These are phyloP conservation scores for Lagenidium giganteum DNA, from an alignment of 352 stramenopile species.

Conservation along the genomic window DNA sequence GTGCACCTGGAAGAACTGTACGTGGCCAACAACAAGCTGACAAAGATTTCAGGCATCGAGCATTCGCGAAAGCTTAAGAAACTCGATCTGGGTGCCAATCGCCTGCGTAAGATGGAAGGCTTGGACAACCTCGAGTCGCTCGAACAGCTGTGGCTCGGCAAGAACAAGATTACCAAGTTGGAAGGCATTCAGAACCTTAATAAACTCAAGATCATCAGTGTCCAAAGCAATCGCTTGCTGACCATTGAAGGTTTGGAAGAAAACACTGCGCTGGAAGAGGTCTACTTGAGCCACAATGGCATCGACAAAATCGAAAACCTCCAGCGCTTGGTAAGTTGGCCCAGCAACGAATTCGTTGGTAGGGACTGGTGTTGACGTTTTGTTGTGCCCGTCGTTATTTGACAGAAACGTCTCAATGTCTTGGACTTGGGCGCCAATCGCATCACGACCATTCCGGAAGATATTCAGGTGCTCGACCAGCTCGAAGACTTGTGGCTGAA, in stretches of 20 bases:
- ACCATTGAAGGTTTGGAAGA: slow-evolving; percentile 87
- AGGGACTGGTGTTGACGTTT: too few species aligned
- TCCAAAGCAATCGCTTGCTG: slow-evolving; percentile 94
- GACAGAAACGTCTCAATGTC: slow-evolving; percentile 50
- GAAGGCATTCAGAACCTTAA: slow-evolving; percentile 76
- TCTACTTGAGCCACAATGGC: slow-evolving; percentile 98
- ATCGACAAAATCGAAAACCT: slow-evolving; percentile 88
- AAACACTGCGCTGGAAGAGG: slow-evolving; percentile 90
- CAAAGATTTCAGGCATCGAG: slow-evolving; percentile 89
- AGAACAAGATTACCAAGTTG: slow-evolving; percentile 97
- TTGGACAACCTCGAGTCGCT: slow-evolving; percentile 86
- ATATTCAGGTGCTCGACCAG: slow-evolving; percentile 28
- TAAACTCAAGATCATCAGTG: slow-evolving; percentile 86
- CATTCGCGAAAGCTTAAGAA: slow-evolving; percentile 88
- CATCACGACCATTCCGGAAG: slow-evolving; percentile 51
- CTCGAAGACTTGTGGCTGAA: slow-evolving; percentile 81
- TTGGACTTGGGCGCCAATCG: slow-evolving; percentile 83
- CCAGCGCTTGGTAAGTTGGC: slow-evolving; percentile 60
- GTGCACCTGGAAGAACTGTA: slow-evolving; percentile 89
- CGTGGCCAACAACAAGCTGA: slow-evolving; percentile 98
- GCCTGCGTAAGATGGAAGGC: slow-evolving; percentile 91
- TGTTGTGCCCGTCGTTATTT: not conserved
- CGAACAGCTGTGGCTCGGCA: slow-evolving; percentile 96
- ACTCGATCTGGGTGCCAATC: slow-evolving; percentile 96
- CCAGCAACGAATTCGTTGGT: too few species aligned